Conservation (phyloP, 169 alveolate genomes). For the Plasmodium gaboni region DNA sequence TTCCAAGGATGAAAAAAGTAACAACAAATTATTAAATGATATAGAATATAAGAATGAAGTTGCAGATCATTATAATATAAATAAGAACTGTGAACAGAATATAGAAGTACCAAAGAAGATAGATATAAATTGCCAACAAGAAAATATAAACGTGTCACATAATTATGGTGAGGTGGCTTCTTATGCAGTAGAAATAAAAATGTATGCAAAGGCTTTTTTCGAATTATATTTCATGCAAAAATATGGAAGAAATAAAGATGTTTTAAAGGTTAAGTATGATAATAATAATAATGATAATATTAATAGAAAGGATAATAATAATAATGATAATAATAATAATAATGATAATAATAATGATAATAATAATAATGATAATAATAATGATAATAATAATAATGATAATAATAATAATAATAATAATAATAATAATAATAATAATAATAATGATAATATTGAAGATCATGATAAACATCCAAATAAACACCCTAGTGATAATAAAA, state of each 20-base stretch:
- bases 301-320: not conserved
- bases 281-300: not conserved
- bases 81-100: not conserved
- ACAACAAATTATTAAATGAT: not conserved
- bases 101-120: not conserved
- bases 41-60: not conserved
- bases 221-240: slow-evolving; percentile 42
- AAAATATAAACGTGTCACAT: not conserved
- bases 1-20: not conserved
- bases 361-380: not conserved
- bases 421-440: not conserved
- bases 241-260: not conserved
- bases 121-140: not conserved
- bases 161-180: slow-evolving; percentile 52
- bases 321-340: not conserved
- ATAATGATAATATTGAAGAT: not conserved
- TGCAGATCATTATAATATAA: not conserved
- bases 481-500: not conserved
- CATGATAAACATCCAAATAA: not conserved
- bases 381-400: not conserved
- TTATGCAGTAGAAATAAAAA: slow-evolving; percentile 64
- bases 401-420: not conserved
- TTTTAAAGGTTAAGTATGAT: not conserved
- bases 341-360: not conserved
- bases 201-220: slow-evolving; percentile 72